Evolutionary conservation across 129 eudicot species (phyloP), one percentile per base, ranked within the genome.

Genomic region (Chrysanthemum lavandulifolium): DNA sequence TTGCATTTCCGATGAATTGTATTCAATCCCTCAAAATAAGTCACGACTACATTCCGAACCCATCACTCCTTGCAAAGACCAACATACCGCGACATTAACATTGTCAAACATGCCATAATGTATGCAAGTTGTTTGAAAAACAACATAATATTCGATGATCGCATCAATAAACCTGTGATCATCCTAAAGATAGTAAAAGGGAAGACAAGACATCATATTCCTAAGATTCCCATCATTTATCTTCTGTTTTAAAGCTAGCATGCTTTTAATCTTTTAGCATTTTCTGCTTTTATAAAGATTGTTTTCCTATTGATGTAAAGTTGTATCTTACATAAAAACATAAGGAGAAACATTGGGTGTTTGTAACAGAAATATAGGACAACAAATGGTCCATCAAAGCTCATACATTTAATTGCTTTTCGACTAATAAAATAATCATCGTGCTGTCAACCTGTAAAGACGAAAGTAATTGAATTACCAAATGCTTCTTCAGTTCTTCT

Each of bases 111-210:
- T 36, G 13, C 21, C 67, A 62, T 0, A 33, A 31, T 11, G 95
- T 86, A 11, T 88, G 95, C 8, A 36, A 87, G 57, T 75, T 5
- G 84, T 90, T 6, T 85, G 90, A 86, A 50, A 13, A 51, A 50
- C 13, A 49, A 15, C 45, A 14, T 61, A 27, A 13, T 61, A 21
- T 61, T 61, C 7, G 13, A 27, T 61, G 15, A 61, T 61, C 25
- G 16, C 27, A 29, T 27, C 10, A 11, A 60, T 68, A 43, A 5
- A 8, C 48, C 49, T 68, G 45, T 68, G 47, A 13, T 61, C 61
- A 61, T 59, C 21, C 16, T 60, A 60, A 71, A 36, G 23, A 71
- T 67, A 48, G 31, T 25, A 48, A 56, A 48, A 52, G 25, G 69
- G 33, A 23, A 27, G 29, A 11, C 61, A 73, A 14, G 59, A 31